A percentile compares a stretch with the other conserved stretches of the same genome.
phyloP scores from a whole-genome alignment of 352 stramenopile genomes.

The Plasmopara muralis region DNA sequence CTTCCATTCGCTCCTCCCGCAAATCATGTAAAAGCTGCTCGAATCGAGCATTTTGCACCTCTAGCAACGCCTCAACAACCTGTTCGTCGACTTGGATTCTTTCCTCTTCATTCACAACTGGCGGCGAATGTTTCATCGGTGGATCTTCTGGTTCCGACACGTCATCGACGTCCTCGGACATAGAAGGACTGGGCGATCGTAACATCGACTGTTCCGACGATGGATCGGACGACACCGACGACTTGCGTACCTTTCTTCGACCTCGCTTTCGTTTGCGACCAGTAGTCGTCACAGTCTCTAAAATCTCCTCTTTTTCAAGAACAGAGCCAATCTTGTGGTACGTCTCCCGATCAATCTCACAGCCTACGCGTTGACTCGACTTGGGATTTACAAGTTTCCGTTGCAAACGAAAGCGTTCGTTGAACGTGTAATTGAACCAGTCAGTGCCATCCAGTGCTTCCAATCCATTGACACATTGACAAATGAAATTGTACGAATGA shows the following conservation, averaged over 20 bases:
- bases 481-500: slow-evolving; percentile 33
- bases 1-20: slow-evolving; percentile 25
- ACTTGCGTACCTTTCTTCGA: slow-evolving; percentile 14
- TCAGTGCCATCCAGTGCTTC: slow-evolving; percentile 23
- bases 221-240: slow-evolving; percentile 23
- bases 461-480: slow-evolving; percentile 20
- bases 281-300: slow-evolving; percentile 20
- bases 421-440: slow-evolving; percentile 29
- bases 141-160: slow-evolving; percentile 17
- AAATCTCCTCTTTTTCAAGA: slow-evolving; percentile 29
- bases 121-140: background rate
- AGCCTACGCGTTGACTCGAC: slow-evolving; percentile 28
- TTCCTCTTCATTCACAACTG: slow-evolving; percentile 9
- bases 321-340: slow-evolving; percentile 24
- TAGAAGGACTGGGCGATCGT: slow-evolving; percentile 12
- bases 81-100: slow-evolving; percentile 20
- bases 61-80: slow-evolving; percentile 22
- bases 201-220: slow-evolving; percentile 9
- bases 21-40: slow-evolving; percentile 28
- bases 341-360: slow-evolving; percentile 22
- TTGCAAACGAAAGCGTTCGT: slow-evolving; percentile 25
- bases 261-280: slow-evolving; percentile 24
- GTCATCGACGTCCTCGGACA: slow-evolving; percentile 17
- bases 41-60: slow-evolving; percentile 27
- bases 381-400: slow-evolving; percentile 29